These are phyloP conservation scores for Kentomonas sorsogonicus DNA, from an alignment of 208 protist genomes.

Conservation along the genomic window DNA sequence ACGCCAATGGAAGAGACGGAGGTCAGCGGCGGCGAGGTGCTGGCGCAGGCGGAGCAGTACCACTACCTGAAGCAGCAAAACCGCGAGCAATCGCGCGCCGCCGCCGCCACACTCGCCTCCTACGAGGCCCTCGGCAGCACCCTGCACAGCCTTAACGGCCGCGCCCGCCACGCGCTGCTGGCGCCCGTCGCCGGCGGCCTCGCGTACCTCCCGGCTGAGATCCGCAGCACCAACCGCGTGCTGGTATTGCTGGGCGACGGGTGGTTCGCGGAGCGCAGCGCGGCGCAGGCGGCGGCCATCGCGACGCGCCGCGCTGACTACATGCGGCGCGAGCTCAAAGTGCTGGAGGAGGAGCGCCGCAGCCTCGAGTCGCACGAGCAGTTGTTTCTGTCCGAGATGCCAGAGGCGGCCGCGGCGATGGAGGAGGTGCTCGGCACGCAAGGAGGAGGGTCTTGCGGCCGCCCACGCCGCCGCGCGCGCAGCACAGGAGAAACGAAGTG, in stretches of 20 bases:
- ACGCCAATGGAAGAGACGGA: constrained; percentile 19
- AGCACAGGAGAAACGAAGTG: neutral
- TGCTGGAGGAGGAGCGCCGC: constrained; percentile 55
- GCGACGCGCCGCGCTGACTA: constrained; percentile 58
- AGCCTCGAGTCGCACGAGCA: constrained; percentile 35
- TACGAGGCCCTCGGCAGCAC: constrained; percentile 51
- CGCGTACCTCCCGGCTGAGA: constrained; percentile 73
- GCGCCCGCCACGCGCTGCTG: constrained; percentile 48
- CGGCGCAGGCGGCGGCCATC: constrained; percentile 66
- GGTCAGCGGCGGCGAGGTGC: constrained; percentile 35
- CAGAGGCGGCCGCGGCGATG: constrained; percentile 47
- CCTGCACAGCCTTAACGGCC: constrained; percentile 43
- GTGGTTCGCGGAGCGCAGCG: constrained; percentile 87
- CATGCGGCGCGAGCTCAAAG: constrained; percentile 53
- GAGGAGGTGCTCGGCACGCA: constrained; percentile 29
- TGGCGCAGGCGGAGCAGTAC: constrained; percentile 70
- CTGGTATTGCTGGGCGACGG: constrained; percentile 81
- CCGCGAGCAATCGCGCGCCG: constrained; percentile 27
- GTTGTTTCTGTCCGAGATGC: constrained; percentile 70
- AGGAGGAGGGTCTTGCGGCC: constrained; percentile 14
- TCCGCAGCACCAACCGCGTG: constrained; percentile 79
- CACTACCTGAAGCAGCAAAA: constrained; percentile 54
- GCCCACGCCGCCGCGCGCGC: constrained; percentile 10
- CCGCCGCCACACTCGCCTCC: constrained; percentile 23
- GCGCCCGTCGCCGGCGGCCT: constrained; percentile 78